Evolutionary conservation across 2,329 filamentous ascomycete genomes (phyloP), one percentile per base, ranked within the genome.

Genomic region (Atkinsonella hypoxylon): DNA sequence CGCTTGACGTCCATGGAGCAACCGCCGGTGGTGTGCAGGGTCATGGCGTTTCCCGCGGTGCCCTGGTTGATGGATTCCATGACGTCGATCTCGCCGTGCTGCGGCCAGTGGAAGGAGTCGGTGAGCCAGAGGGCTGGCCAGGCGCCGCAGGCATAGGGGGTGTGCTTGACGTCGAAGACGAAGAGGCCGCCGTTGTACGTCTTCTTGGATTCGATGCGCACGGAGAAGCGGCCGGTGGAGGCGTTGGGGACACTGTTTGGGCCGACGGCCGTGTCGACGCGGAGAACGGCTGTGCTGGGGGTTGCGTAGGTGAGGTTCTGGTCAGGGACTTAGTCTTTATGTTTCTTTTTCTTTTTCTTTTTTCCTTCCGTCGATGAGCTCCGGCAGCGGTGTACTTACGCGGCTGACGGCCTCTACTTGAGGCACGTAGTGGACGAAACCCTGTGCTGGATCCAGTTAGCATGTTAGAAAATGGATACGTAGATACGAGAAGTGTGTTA

Each of bases 51-150:
- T 32, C 80, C 79, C 15, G 70, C 64, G 2, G 64, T 66, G 39
- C 67, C 79, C 46, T 71, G 62, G 63, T 83, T 82, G 50, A 73
- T 71, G 9, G 77, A 70, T 62, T 83, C 80, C 63, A 83, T 72
- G 22, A 83, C 59, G 60, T 83, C 80, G 53, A 83, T 82, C 62
- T 85, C 82, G 52, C 82, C 82, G 55, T 83, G 72, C 5, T 62
- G 57, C 3, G 83, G 82, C 82, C 82, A 83, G 65, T 81, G 74
- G 56, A 61, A 64, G 1, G 71, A 67, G 61, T 86, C 82, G 0
- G 73, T 71, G 7, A 86, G 69, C 83, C 83, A 86, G 11, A 87
- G 71, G 0, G 83, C 75, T 2, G 80, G 79, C 82, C 79, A 85
- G 20, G 75, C 79, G 3, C 73, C 79, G 59, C 81, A 85, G 41